Base-by-base conservation (phyloP, 2,329 filamentous ascomycete genomes). In the Fusarium sambucinum region DNA sequence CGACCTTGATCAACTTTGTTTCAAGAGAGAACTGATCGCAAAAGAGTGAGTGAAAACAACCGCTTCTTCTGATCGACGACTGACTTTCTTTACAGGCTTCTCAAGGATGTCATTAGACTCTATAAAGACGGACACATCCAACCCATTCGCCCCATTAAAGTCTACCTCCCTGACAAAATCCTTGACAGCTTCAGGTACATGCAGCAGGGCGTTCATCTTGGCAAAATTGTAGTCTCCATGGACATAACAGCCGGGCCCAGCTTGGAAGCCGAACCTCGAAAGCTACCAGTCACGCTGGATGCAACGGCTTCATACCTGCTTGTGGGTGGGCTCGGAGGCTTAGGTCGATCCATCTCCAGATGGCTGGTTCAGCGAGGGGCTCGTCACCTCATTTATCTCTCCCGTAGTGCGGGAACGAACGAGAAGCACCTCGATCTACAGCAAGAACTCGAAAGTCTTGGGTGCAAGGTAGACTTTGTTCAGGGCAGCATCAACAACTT, bases 141-240 rank as follows among this genome's bases (percentile, higher is more conserved):
- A 4, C 46, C 54, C 1, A 42, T 57, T 5, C n/a, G 46, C 16
- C 54, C 54, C 1, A 56, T 52, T 13, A 52, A 56, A 25, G 35
- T 56, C 5, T 56, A 41, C 21, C 9, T 6, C 2, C 29, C 46
- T 2, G 17, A 33, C 2, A 47, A 41, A 8, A 56, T 56, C 2
- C 46, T 53, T 29, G 54, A 56, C 14, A 27, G 46, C 29, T 57
- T 57, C 23, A 53, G 54, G 9, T 53, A 42, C 4, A 53, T 57
- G 46, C 54, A 57, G n/a, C 54, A 57, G 13, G 54, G 46, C 1
- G 29, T 53, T 4, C 54, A 57, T 23, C 46, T 57, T 21, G 54
- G 54, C 4, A 57, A 57, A 29, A 57, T 57, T 3, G 46, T 53
- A 6, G 29, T 57, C 6, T 53, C 46, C 3, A 53, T 57, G 46